Percentiles rank a stretch among this genome's conserved stretches.
Evolutionary conservation across 805 yeast species (phyloP).

Genomic region (Schwanniomyces yamadae): DNA sequence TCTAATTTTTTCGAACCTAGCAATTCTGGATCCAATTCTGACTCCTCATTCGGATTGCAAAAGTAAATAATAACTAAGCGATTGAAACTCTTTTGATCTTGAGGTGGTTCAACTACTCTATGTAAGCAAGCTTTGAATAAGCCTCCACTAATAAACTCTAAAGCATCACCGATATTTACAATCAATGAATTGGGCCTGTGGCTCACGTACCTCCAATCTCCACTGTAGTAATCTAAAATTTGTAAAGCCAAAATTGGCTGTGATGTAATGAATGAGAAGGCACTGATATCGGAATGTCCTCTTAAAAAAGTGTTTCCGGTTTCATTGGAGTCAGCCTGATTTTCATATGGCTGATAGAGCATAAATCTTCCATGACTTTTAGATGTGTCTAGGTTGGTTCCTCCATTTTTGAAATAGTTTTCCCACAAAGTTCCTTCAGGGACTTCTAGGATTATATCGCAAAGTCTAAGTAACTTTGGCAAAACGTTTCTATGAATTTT

Average conservation of each 20-base stretch:
- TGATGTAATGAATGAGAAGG: conserved; percentile 39
- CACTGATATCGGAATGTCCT: conserved; percentile 48
- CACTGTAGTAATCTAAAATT: conserved; percentile 35
- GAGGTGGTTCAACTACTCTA: conserved; percentile 48
- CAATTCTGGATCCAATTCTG: conserved; percentile 43
- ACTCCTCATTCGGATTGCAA: conserved; percentile 34
- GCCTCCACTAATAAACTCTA: conserved; percentile 45
- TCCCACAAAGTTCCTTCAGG: conserved; percentile 46
- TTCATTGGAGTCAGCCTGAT: conserved; percentile 23
- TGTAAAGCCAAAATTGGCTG: conserved; percentile 43
- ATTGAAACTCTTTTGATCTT: conserved; percentile 33
- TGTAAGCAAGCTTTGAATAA: conserved; percentile 48
- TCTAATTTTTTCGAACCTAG: conserved; percentile 37
- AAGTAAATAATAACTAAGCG: conserved; percentile 45
- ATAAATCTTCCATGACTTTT: conserved; percentile 28
- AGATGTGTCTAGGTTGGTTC: conserved; percentile 26
- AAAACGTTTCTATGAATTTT: conserved; percentile 38
- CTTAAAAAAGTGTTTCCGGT: conserved; percentile 44
- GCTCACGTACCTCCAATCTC: conserved; percentile 39
- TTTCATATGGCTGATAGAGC: conserved; percentile 24
- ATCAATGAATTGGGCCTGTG: conserved; percentile 39
- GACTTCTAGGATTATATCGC: conserved; percentile 46
- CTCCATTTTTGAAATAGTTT: conserved; percentile 37
- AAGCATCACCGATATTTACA: conserved; percentile 42
- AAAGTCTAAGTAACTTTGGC: conserved; percentile 33